Evolutionary conservation across 176 grass and related monocot genomes (phyloP), one percentile per base, ranked within the genome.

Genomic region (Musa troglodytarum): DNA sequence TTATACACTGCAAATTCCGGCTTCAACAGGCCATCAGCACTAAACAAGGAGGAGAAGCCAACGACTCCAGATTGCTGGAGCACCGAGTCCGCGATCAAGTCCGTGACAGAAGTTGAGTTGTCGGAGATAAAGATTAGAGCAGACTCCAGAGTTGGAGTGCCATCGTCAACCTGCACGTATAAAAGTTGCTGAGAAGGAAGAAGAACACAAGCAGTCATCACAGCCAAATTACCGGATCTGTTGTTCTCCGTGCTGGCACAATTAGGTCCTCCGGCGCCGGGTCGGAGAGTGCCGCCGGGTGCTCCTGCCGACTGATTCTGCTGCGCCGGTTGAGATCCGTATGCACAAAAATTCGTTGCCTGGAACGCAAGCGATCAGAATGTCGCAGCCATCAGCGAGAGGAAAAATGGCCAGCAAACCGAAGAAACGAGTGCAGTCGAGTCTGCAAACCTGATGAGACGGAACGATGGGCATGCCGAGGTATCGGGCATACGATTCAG

Each of bases 401-500:
- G 4, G 22, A 28, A 1, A 50, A 15, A 17, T n/a, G 1, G 9
- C 2, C 8, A 9, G 1, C 1, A 19, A 9, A 9, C 19, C 19
- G 16, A n/a, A 20, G 15, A 6, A 7, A 19, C 8, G 55, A 57
- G 19, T 17, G 10, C 13, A 57, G 5, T 57, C 1, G 6, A 6
- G 1, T 57, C 63, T 10, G 9, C 10, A n/a, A 69, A 70, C 68
- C 68, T 85, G 83, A 77, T 54, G 86, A 8, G 85, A 87, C 17
- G 57, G 87, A 85, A 82, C 0, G 61, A 83, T 82, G 26, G 85
- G 89, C 12, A 89, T 76, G 81, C 86, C 71, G 62, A 88, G 76
- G 75, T 80, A 92, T 69, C 80, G 83, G n/a, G 78, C 81, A 72
- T 86, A 88, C 0, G 81, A 79, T 72, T 85, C 89, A 43, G 85